phyloP scores from a whole-genome alignment of 345 rosid species.

The Citrus inodora region DNA sequence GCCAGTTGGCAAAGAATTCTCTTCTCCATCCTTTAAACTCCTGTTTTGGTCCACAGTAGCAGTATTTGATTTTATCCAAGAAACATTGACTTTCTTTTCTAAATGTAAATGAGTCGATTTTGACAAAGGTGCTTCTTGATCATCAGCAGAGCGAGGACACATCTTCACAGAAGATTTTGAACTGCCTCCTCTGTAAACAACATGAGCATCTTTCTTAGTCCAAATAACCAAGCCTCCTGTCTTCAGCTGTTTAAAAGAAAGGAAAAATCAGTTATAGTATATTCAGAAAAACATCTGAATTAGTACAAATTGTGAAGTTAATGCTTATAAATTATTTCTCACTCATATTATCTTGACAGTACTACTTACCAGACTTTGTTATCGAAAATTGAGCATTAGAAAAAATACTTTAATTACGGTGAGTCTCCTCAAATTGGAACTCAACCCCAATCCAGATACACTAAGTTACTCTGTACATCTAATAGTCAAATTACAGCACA shows the following conservation, averaged over 20 bases:
- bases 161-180: slow-evolving; percentile 1
- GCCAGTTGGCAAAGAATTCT: slow-evolving; percentile 7
- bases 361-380: no score
- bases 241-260: slow-evolving; percentile 53
- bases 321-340: background rate
- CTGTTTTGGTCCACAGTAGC: slow-evolving; percentile 3
- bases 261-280: slow-evolving; percentile 3
- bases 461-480: background rate
- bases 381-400: background rate
- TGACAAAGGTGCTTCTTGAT: background rate
- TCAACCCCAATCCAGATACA: background rate
- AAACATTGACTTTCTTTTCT: slow-evolving; percentile 19
- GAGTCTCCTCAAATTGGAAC: background rate
- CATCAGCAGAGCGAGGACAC: background rate
- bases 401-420: background rate
- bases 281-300: background rate
- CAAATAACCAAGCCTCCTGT: slow-evolving; percentile 83
- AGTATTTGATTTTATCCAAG: slow-evolving; percentile 1
- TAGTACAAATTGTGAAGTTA: background rate
- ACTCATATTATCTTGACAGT: background rate
- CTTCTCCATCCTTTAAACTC: slow-evolving; percentile 15
- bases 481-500: background rate
- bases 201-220: slow-evolving; percentile 54
- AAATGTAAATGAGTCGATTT: slow-evolving; percentile 1
- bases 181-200: slow-evolving; percentile 54